These are phyloP conservation scores for Acer negundo DNA, from an alignment of 345 rosid species.

Conservation along the genomic window DNA sequence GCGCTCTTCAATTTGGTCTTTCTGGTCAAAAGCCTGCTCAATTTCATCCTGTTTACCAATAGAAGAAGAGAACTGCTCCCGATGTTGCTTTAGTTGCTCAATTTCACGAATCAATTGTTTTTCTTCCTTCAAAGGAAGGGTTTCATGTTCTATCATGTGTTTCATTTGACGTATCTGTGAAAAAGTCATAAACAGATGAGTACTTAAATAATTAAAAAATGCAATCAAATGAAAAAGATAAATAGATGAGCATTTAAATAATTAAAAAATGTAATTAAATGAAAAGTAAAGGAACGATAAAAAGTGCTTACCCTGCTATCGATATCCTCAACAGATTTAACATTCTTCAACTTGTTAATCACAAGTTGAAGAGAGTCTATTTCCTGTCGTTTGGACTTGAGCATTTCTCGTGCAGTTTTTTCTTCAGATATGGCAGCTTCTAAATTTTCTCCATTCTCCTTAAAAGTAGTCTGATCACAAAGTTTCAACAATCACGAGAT, in stretches of 20 bases:
- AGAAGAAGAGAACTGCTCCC: slow-evolving; percentile 53
- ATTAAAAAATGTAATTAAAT: background rate
- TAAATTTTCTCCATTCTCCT: slow-evolving; percentile 40
- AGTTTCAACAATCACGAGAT: slow-evolving; percentile 24
- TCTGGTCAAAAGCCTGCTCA: slow-evolving; percentile 58
- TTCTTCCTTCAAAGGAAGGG: slow-evolving; percentile 72
- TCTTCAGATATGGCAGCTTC: slow-evolving; percentile 57
- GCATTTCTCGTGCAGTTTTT: slow-evolving; percentile 53
- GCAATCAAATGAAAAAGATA: background rate
- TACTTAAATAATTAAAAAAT: background rate
- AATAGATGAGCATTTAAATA: background rate
- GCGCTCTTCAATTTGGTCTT: slow-evolving; percentile 65
- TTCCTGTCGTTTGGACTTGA: slow-evolving; percentile 64
- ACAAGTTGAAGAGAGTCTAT: slow-evolving; percentile 61
- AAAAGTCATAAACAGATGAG: slow-evolving; percentile 17
- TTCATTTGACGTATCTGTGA: slow-evolving; percentile 68
- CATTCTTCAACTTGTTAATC: slow-evolving; percentile 52
- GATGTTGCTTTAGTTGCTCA: slow-evolving; percentile 60
- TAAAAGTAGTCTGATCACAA: slow-evolving; percentile 47
- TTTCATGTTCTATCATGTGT: slow-evolving; percentile 73
- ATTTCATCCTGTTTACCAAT: slow-evolving; percentile 64
- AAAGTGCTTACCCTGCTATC: slow-evolving; percentile 50
- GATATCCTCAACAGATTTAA: slow-evolving; percentile 58
- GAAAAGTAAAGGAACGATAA: background rate
- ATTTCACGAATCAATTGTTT: slow-evolving; percentile 70